A percentile compares a stretch with the other conserved stretches of the same genome.
These are phyloP conservation scores for Phytopythium mirpurense DNA, from an alignment of 352 stramenopile species.

Conservation along the genomic window DNA sequence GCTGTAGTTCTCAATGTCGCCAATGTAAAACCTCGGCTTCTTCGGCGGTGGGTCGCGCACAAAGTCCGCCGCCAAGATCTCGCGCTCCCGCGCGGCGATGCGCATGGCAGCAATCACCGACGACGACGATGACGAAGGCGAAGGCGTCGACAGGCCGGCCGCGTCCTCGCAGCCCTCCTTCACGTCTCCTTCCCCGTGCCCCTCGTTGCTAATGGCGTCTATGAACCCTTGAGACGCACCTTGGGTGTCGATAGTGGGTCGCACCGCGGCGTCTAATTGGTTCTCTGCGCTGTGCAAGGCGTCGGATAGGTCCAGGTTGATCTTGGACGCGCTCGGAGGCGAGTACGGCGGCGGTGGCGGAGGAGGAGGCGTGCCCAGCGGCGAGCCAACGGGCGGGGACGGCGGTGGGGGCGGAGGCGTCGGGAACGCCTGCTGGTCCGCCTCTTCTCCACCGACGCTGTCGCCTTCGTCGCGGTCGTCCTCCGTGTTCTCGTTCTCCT, in stretches of 20 bases:
- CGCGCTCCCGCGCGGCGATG: slow-evolving; percentile 57
- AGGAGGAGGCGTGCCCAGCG: slow-evolving; percentile 10
- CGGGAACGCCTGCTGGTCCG: slow-evolving; percentile 10
- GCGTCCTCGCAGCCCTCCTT: slow-evolving; percentile 15
- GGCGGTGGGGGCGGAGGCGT: slow-evolving; percentile 21
- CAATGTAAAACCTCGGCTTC: slow-evolving; percentile 69
- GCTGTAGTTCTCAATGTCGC: slow-evolving; percentile 83
- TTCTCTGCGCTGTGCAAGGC: slow-evolving; percentile 12
- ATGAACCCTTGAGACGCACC: neutral
- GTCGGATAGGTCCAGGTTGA: slow-evolving; percentile 23
- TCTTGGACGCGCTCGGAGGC: slow-evolving; percentile 34
- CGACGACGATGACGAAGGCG: slow-evolving; percentile 25
- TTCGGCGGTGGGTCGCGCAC: slow-evolving; percentile 31
- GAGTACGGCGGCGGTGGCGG: slow-evolving; percentile 56
- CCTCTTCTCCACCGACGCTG: slow-evolving; percentile 27
- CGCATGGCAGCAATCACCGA: slow-evolving; percentile 70
- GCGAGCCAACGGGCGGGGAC: slow-evolving; percentile 13
- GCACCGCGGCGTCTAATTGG: neutral
- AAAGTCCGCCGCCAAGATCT: slow-evolving; percentile 57
- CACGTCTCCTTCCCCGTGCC: slow-evolving; percentile 15
- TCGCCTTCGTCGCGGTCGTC: slow-evolving; percentile 36
- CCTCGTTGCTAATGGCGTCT: slow-evolving; percentile 6
- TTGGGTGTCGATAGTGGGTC: slow-evolving; percentile 2
- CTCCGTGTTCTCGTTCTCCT: slow-evolving; percentile 43
- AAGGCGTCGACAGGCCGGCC: neutral